phyloP scores from a whole-genome alignment of 1,284 basidiomycete species.

The Sanghuangporus weigelae region DNA sequence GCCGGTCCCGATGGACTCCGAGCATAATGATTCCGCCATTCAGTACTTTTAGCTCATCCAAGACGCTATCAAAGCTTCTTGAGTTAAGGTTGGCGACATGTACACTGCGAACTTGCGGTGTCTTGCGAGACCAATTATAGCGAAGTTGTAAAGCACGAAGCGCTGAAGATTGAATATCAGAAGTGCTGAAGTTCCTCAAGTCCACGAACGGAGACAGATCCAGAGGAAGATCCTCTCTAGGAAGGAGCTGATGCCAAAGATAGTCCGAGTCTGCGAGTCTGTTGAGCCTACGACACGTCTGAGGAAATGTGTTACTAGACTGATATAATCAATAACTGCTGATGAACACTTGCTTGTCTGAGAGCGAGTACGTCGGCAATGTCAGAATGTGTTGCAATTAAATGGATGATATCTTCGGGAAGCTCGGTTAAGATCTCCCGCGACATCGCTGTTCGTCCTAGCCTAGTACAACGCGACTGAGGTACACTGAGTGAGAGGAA shows the following conservation, averaged over 20 bases:
- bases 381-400: constrained; percentile 1
- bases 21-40: constrained; percentile 9
- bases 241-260: constrained; percentile 17
- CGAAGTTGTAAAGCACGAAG: constrained; percentile 13
- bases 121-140: constrained; percentile 11
- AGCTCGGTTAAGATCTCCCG: constrained; percentile 7
- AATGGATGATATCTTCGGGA: constrained; percentile 15
- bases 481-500: no score
- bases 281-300: constrained; percentile 17
- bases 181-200: constrained; percentile 4
- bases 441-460: neutral
- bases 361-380: constrained; percentile 17
- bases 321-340: neutral
- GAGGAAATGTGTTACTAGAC: neutral
- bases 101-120: neutral
- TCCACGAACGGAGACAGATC: constrained; percentile 8
- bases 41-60: constrained; percentile 16
- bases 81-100: neutral
- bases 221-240: constrained; percentile 14
- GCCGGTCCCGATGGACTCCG: constrained; percentile 11
- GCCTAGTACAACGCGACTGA: neutral
- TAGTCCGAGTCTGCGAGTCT: constrained; percentile 14
- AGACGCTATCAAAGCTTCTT: neutral
- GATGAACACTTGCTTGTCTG: constrained; percentile 13
- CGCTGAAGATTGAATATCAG: constrained; percentile 8